Evolutionary conservation across 805 yeast species (phyloP).

Genomic region (Wickerhamiella cacticola): DNA sequence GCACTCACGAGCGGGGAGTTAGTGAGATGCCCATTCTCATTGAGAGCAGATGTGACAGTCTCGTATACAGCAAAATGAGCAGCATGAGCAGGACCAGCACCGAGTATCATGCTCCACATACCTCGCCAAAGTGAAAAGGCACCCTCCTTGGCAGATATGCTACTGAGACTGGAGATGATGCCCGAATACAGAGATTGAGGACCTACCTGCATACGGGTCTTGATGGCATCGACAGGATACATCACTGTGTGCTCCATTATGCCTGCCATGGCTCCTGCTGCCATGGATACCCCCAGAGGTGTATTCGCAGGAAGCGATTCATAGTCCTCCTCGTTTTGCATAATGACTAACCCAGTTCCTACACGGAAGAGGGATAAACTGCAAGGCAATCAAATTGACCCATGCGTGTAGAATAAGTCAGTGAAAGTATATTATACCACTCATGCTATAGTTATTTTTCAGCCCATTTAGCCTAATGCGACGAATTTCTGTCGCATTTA

Average conservation of each 20-base stretch:
- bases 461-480: too few species aligned
- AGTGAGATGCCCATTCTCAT: conserved; percentile 33
- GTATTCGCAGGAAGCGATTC: conserved; percentile 86
- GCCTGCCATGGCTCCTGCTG: conserved; percentile 98
- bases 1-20: conserved; percentile 77
- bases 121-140: conserved; percentile 87
- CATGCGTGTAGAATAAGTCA: too few species aligned
- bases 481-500: too few species aligned
- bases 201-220: conserved; percentile 81
- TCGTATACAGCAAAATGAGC: conserved; percentile 93
- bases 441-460: too few species aligned
- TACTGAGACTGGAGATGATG: conserved; percentile 55
- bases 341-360: conserved; percentile 11
- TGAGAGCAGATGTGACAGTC: conserved; percentile 49
- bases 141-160: conserved; percentile 80
- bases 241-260: conserved; percentile 95
- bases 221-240: conserved; percentile 94
- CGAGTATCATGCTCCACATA: conserved; percentile 76
- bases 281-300: conserved; percentile 64
- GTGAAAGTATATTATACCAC: too few species aligned
- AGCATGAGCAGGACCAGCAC: conserved; percentile 99
- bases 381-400: too few species aligned
- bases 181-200: conserved; percentile 27
- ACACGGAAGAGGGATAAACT: too few species aligned
- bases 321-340: conserved; percentile 42